phyloP scores from a whole-genome alignment of 2,329 filamentous ascomycete species.

The Alternaria burnsii region DNA sequence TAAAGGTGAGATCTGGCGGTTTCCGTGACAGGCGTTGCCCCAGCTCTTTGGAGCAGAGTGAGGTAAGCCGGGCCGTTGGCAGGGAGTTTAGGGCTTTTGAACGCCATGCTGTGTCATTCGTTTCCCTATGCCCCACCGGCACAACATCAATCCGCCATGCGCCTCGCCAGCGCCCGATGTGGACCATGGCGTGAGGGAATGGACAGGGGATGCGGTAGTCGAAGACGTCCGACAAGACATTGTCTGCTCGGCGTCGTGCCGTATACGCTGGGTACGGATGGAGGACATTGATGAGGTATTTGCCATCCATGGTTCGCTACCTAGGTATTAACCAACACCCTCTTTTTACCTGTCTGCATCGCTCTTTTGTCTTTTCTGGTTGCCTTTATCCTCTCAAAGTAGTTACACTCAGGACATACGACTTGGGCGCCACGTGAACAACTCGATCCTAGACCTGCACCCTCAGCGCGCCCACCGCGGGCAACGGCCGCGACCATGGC shows the following conservation, averaged over 20 bases:
- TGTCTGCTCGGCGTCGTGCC: slow-evolving; percentile 15
- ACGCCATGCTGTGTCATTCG: slow-evolving; percentile 12
- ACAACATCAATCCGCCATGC: slow-evolving; percentile 22
- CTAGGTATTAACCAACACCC: background rate
- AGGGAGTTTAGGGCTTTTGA: background rate
- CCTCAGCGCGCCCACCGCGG: slow-evolving; percentile 24
- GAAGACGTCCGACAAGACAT: slow-evolving; percentile 28
- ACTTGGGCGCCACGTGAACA: background rate
- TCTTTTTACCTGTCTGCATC: background rate
- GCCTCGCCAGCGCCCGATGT: slow-evolving; percentile 9
- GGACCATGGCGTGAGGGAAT: slow-evolving; percentile 25
- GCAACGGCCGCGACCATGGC: slow-evolving; percentile 30
- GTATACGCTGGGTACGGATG: slow-evolving; percentile 18
- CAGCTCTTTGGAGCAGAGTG: background rate
- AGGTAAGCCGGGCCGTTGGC: slow-evolving; percentile 14
- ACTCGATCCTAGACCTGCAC: background rate
- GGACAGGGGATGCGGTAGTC: slow-evolving; percentile 18
- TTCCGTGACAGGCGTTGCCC: background rate
- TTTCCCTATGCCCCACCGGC: slow-evolving; percentile 15
- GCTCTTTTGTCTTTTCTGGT: slow-evolving; percentile 4
- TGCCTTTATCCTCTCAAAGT: background rate
- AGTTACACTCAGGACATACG: background rate
- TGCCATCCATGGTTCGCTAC: slow-evolving; percentile 11
- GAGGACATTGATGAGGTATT: slow-evolving; percentile 14
- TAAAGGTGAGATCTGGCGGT: background rate